These are phyloP conservation scores for Neonectria hederae DNA, from an alignment of 2,329 filamentous ascomycete genomes.

Conservation along the genomic window DNA sequence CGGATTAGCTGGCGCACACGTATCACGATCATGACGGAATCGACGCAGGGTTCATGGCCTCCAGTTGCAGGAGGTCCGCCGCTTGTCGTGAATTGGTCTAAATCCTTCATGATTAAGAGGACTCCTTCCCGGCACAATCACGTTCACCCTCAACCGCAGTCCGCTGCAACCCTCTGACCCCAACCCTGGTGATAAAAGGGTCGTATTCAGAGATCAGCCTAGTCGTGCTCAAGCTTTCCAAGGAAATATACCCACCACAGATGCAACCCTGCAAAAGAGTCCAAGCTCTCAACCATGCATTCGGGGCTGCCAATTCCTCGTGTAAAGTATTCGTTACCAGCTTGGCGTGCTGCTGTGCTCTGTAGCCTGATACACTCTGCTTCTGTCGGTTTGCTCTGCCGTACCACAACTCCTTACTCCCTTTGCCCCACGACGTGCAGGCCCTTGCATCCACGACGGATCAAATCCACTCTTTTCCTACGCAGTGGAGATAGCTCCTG, in stretches of 20 bases:
- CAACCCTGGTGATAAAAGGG: constrained; percentile 32
- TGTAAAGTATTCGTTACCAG: constrained; percentile 31
- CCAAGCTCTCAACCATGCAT: constrained; percentile 31
- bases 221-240: constrained; percentile 19
- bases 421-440: constrained; percentile 2
- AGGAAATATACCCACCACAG: constrained; percentile 31
- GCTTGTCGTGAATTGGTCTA: background rate
- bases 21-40: constrained; percentile 20
- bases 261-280: constrained; percentile 29
- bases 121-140: background rate
- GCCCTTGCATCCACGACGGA: constrained; percentile 4
- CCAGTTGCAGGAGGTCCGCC: background rate
- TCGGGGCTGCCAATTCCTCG: constrained; percentile 30
- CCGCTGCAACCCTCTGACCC: constrained; percentile 12
- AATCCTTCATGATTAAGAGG: background rate
- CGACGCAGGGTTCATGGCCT: constrained; percentile 14
- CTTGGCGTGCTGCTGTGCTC: constrained; percentile 17
- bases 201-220: constrained; percentile 30
- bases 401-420: background rate
- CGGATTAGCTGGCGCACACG: background rate
- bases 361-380: background rate
- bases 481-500: constrained; percentile 14
- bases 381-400: background rate
- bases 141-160: constrained; percentile 7
- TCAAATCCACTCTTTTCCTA: constrained; percentile 14